A percentile compares a stretch with the other conserved stretches of the same genome.
Conservation (phyloP, 164 flowering plant species). For the Nelumbo lutea region DNA sequence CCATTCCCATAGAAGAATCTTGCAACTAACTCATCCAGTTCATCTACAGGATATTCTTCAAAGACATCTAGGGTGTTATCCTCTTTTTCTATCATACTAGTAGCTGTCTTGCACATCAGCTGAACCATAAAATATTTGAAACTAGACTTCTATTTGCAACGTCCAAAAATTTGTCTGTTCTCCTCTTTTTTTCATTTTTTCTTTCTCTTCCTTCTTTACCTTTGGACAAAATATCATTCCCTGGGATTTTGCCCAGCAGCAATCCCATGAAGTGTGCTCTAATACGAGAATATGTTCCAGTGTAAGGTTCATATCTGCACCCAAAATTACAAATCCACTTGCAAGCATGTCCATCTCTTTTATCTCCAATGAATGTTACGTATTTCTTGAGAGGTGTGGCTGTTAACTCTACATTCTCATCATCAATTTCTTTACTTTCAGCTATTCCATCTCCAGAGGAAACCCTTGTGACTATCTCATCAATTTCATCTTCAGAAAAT, state of each 20-base stretch:
- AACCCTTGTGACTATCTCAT: too few species aligned
- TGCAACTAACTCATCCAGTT: conserved; percentile 11
- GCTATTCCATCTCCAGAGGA: too few species aligned
- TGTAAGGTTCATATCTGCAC: conserved; percentile 12
- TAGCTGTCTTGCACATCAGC: background rate
- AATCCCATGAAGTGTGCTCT: conserved; percentile 11
- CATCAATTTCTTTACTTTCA: conserved; percentile 6
- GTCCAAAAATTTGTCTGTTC: conserved; percentile 9
- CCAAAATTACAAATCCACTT: conserved; percentile 16
- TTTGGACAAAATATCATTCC: conserved; percentile 11
- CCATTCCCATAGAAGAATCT: conserved; percentile 20
- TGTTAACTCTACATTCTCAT: conserved; percentile 7
- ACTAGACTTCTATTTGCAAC: background rate
- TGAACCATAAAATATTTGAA: background rate
- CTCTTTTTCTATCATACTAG: background rate
- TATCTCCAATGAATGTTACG: conserved; percentile 2
- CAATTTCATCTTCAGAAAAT: too few species aligned
- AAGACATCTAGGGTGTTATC: background rate
- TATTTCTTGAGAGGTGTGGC: conserved; percentile 11
- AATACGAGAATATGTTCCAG: conserved; percentile 19
- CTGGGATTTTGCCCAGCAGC: conserved; percentile 9
- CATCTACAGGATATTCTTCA: background rate
- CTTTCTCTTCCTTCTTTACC: conserved; percentile 12
- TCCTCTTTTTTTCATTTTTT: conserved; percentile 14
- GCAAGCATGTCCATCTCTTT: conserved; percentile 6